A percentile compares a stretch with the other conserved stretches of the same genome.
These are phyloP conservation scores for Escovopsis sp. DNA, from an alignment of 2,329 filamentous ascomycete species.

Conservation along the genomic window DNA sequence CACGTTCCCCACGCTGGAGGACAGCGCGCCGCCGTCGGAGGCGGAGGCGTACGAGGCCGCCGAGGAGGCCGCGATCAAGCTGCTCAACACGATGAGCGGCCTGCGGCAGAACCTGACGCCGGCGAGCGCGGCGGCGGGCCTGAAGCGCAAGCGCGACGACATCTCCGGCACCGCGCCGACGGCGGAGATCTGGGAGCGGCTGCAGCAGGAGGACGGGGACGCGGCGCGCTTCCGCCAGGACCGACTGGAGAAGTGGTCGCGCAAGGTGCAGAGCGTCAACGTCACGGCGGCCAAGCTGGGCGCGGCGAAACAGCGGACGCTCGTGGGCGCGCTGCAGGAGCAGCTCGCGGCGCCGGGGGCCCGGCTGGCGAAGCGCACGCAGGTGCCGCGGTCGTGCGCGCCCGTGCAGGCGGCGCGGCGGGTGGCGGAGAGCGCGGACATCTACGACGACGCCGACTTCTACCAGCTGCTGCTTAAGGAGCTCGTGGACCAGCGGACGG, in stretches of 20 bases:
- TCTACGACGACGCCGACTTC: conserved; percentile 92
- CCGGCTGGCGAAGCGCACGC: conserved; percentile 53
- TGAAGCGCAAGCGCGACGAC: conserved; percentile 42
- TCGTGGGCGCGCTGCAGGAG: conserved; percentile 53
- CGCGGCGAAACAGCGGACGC: conserved; percentile 19
- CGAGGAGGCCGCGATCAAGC: conserved; percentile 68
- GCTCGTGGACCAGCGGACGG: conserved; percentile 75
- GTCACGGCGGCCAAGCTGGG: conserved; percentile 14
- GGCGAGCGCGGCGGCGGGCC: conserved; percentile 31
- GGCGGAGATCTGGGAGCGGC: conserved; percentile 56
- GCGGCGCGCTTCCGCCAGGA: conserved; percentile 48
- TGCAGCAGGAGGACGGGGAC: conserved; percentile 49
- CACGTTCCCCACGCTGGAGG: conserved; percentile 41
- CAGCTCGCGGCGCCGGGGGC: conserved; percentile 50
- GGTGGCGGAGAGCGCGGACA: conserved; percentile 40
- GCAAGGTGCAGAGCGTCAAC: conserved; percentile 44
- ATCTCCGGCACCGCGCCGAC: conserved; percentile 42
- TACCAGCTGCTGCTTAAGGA: conserved; percentile 89
- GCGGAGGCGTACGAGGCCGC: conserved; percentile 54
- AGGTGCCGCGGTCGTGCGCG: conserved; percentile 61
- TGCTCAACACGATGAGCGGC: conserved; percentile 68
- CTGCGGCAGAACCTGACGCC: conserved; percentile 49
- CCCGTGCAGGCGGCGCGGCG: conserved; percentile 49
- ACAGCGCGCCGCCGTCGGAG: conserved; percentile 21
- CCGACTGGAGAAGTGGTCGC: conserved; percentile 80